Evolutionary conservation across 139 green algal genomes (phyloP), one percentile per base, ranked within the genome.

Genomic region (Haematococcus sp.): DNA sequence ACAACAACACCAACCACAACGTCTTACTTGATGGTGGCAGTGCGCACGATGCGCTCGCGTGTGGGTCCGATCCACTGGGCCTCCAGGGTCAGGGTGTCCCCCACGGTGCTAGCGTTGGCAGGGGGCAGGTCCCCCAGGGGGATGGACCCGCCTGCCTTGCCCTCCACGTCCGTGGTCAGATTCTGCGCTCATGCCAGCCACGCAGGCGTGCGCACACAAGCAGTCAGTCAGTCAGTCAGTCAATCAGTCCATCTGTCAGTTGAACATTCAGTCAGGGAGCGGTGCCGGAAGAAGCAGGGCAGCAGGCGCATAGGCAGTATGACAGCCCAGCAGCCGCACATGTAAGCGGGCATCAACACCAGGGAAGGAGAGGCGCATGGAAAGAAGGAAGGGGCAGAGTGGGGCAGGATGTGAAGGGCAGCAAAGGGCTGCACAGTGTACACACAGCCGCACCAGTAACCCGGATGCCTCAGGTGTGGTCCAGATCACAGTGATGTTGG

Each of bases 31-130:
- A 83, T 54, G 1, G 7, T 68, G 4, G 61, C 43, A 2, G 51
- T 71, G 3, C 35, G 7, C 9, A 51, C 65, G 15, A 87, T 76
- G 25, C 51, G 43, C 68, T 87, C 82, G 4, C 82, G 55, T 15
- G 82, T 84, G 30, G 82, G 82, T 22, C 82, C 82, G 3, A 87
- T 74, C 82, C 82, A 87, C 23, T 77, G 69, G 1, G 61, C 82
- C 4, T 17, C 40, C 1, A 87, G 20, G 0, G 0, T 44, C n/a
- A 87, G 27, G 0, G 31, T 71, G 63, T 80, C 75, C 27, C 77
- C 75, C 23, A 61, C 19, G 3, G 43, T n/a, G 31, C 64, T 71
- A 0, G 25, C 30, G 32, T 82, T 78, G 20, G 54, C 63, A 25
- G 35, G 4, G 1, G 75, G 67, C 32, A 84, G 60, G 40, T 55